A percentile compares a stretch with the other conserved stretches of the same genome.
These are phyloP conservation scores for Lentithecium fluviatile DNA, from an alignment of 495 filamentous ascomycete genomes.

Conservation along the genomic window DNA sequence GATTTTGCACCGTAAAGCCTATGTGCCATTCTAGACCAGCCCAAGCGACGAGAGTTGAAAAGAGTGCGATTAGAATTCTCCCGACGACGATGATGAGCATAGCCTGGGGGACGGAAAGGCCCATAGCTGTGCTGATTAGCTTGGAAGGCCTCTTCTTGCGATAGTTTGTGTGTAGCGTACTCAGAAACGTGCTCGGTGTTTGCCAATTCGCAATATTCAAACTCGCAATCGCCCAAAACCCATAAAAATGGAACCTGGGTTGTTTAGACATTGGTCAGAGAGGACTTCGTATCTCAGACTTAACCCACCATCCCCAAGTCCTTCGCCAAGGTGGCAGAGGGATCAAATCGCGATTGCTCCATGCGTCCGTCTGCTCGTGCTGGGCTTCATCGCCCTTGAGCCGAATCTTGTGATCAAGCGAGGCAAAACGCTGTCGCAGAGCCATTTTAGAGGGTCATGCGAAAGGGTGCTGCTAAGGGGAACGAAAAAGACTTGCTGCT, in stretches of 20 bases:
- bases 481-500: too few species aligned
- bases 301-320: constrained; percentile 42
- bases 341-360: constrained; percentile 41
- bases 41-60: constrained; percentile 45
- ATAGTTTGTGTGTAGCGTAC: constrained; percentile 23
- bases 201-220: constrained; percentile 45
- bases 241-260: constrained; percentile 37
- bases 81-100: constrained; percentile 43
- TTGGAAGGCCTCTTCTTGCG: too few species aligned
- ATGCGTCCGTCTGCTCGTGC: constrained; percentile 30
- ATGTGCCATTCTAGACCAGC: constrained; percentile 44
- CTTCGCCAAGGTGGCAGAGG: constrained; percentile 41
- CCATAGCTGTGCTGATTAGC: constrained; percentile 32
- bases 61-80: constrained; percentile 38
- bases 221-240: constrained; percentile 39
- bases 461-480: too few species aligned
- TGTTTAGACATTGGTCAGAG: too few species aligned
- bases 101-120: constrained; percentile 44
- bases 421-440: constrained; percentile 5
- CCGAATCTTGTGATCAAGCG: neutral
- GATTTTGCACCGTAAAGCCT: constrained; percentile 44
- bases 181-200: constrained; percentile 43
- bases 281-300: too few species aligned
- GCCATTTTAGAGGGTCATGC: constrained; percentile 1
- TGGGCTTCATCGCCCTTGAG: constrained; percentile 16